Conservation (phyloP, 2,329 filamentous ascomycete species). For the Claviceps sp. region DNA sequence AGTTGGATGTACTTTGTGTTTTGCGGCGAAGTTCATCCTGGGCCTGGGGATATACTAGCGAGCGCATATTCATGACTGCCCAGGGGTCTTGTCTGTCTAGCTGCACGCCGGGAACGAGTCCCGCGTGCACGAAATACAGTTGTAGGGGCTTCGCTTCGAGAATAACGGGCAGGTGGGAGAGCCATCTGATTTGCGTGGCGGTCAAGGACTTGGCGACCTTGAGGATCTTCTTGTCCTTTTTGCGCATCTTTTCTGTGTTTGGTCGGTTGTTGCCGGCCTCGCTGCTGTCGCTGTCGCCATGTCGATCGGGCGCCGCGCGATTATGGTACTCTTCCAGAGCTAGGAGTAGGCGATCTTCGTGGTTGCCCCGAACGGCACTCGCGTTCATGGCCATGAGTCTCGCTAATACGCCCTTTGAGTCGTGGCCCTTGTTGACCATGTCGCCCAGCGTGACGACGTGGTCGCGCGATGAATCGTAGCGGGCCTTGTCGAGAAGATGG, state of each 20-base stretch:
- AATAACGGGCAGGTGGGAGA: slow-evolving; percentile 63
- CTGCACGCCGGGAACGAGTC: slow-evolving; percentile 62
- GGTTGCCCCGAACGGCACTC: slow-evolving; percentile 78
- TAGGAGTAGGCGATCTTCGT: slow-evolving; percentile 77
- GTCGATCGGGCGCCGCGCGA: slow-evolving; percentile 13
- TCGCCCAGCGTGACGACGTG: slow-evolving; percentile 69
- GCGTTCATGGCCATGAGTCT: slow-evolving; percentile 61
- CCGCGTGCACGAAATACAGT: slow-evolving; percentile 68
- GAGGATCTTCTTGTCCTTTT: slow-evolving; percentile 28
- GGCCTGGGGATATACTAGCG: slow-evolving; percentile 46
- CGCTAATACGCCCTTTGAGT: slow-evolving; percentile 65
- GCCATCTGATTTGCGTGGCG: slow-evolving; percentile 51
- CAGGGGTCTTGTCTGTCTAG: slow-evolving; percentile 61
- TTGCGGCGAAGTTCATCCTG: slow-evolving; percentile 25
- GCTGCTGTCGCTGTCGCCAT: not conserved
- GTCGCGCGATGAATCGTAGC: slow-evolving; percentile 46
- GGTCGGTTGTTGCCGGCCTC: slow-evolving; percentile 10
- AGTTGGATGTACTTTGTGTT: slow-evolving; percentile 7
- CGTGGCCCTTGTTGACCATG: slow-evolving; percentile 74
- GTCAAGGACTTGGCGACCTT: slow-evolving; percentile 41
- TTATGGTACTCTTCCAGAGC: slow-evolving; percentile 29
- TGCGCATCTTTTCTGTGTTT: slow-evolving; percentile 15
- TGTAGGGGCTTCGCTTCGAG: slow-evolving; percentile 53
- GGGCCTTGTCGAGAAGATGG: slow-evolving; percentile 51
- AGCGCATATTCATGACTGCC: slow-evolving; percentile 87